Conservation (phyloP, 495 filamentous ascomycete genomes). For the Aspergillus carlsbadensis region DNA sequence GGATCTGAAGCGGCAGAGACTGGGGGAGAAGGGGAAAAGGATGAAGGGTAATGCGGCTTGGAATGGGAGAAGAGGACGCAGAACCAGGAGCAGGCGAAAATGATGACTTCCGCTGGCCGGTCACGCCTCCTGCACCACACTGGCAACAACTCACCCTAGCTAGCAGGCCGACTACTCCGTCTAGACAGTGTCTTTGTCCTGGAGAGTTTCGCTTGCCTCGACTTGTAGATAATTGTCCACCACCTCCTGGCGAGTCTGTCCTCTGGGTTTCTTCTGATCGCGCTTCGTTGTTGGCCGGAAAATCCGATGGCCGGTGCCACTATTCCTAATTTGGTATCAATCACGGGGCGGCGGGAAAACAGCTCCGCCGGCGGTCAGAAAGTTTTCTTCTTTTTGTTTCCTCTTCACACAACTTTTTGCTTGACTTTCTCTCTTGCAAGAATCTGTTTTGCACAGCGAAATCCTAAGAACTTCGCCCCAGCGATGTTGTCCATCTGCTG, state of each 20-base stretch:
- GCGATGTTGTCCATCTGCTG: neutral
- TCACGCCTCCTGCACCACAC: neutral
- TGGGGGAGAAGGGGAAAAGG: neutral
- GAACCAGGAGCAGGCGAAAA: slow-evolving; percentile 8
- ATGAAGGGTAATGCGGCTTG: no score
- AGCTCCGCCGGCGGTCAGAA: slow-evolving; percentile 17
- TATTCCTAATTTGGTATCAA: slow-evolving; percentile 20
- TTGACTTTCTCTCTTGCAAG: neutral
- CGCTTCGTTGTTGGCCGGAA: slow-evolving; percentile 16
- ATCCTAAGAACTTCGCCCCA: neutral
- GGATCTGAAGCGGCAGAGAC: slow-evolving; percentile 1
- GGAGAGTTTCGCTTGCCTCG: slow-evolving; percentile 5
- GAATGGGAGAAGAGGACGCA: neutral
- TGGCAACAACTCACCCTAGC: neutral
- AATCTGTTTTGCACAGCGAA: neutral
- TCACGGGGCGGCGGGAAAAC: slow-evolving; percentile 27
- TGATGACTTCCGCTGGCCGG: neutral
- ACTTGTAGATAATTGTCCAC: slow-evolving; percentile 5
- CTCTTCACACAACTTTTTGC: slow-evolving; percentile 19
- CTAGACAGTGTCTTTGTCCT: neutral
- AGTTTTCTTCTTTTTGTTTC: slow-evolving; percentile 30
- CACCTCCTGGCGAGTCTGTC: slow-evolving; percentile 9
- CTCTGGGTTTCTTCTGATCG: slow-evolving; percentile 7
- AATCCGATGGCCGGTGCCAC: slow-evolving; percentile 21
- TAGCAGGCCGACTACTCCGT: neutral